A percentile compares a stretch with the other conserved stretches of the same genome.
These are phyloP conservation scores for Dactylorhiza incarnata DNA, from an alignment of 106 monocot genomes.

Conservation along the genomic window DNA sequence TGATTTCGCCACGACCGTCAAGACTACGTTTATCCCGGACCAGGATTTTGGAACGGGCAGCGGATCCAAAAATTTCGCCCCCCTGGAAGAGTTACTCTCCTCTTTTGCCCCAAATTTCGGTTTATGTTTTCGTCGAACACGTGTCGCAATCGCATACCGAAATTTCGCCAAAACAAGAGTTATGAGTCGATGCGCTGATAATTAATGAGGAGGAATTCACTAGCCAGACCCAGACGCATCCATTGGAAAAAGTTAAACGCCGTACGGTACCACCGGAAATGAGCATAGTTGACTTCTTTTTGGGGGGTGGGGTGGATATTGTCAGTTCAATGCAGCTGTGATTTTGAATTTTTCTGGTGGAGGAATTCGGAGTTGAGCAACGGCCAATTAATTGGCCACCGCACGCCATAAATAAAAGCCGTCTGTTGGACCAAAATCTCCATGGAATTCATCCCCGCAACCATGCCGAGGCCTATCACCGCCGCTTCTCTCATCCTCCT, in stretches of 20 bases:
- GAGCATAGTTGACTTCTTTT: slow-evolving; percentile 5
- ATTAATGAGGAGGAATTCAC: no score
- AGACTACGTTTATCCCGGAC: no score
- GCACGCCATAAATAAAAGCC: background rate
- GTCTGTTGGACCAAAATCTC: background rate
- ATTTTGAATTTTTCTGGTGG: background rate
- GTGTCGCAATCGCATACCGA: no score
- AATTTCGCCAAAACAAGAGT: no score
- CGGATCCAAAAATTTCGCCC: no score
- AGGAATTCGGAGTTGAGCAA: background rate
- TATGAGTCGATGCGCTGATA: no score
- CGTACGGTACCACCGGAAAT: background rate
- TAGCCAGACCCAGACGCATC: background rate
- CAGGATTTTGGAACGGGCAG: no score
- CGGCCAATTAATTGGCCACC: background rate
- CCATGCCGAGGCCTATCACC: background rate
- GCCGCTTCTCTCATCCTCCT: background rate
- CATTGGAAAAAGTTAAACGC: background rate
- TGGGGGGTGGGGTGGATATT: background rate
- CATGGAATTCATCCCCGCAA: background rate
- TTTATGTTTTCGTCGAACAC: no score
- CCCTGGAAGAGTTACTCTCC: no score
- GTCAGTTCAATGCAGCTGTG: background rate
- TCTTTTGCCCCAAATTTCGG: no score
- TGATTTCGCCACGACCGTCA: no score